Percentiles rank a stretch among this genome's conserved stretches.
These are phyloP conservation scores for Colletotrichum spinosum DNA, from an alignment of 2,329 filamentous ascomycete species.

Conservation along the genomic window DNA sequence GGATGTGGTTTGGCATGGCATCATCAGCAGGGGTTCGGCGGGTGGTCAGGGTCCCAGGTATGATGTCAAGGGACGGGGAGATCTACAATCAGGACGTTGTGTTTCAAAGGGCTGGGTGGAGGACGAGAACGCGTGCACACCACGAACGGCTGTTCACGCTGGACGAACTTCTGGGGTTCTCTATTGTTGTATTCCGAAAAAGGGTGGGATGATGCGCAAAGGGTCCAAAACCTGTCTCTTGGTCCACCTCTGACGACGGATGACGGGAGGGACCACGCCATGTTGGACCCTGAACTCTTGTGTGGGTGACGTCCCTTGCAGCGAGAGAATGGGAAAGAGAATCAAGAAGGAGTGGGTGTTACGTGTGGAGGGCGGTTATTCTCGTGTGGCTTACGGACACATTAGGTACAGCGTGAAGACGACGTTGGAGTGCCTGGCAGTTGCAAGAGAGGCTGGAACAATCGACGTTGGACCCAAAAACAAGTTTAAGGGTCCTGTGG, in stretches of 20 bases:
- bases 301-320: constrained; percentile 32
- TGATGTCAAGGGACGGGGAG: constrained; percentile 32
- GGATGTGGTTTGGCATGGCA: constrained; percentile 24
- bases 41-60: constrained; percentile 19
- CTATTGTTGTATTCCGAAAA: neutral
- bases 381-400: neutral
- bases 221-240: constrained; percentile 33
- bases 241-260: constrained; percentile 26
- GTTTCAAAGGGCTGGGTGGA: neutral
- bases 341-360: neutral
- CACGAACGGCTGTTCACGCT: neutral
- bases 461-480: constrained; percentile 15
- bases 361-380: neutral
- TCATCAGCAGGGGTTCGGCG: constrained; percentile 21
- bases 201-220: constrained; percentile 20
- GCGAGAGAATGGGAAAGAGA: neutral
- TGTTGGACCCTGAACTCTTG: constrained; percentile 6
- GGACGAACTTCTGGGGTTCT: neutral
- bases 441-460: constrained; percentile 3
- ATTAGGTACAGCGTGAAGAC: neutral
- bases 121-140: constrained; percentile 2
- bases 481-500: constrained; percentile 36
- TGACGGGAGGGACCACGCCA: neutral
- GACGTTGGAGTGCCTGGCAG: constrained; percentile 16
- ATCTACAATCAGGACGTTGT: constrained; percentile 16